Conservation (phyloP, 495 filamentous ascomycete species). For the Geopyxis carbonaria region DNA sequence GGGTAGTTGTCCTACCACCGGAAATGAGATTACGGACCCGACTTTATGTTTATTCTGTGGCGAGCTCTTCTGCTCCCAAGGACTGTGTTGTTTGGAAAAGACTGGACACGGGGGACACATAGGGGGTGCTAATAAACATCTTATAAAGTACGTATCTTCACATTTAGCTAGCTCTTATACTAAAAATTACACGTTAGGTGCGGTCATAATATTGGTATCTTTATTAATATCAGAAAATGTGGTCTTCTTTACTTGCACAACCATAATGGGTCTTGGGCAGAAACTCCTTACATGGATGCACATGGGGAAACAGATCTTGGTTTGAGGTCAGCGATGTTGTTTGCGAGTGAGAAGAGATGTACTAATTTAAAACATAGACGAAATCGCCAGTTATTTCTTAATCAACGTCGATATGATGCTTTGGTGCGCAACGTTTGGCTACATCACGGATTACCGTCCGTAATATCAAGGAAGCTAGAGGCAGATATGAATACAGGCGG, state of each 20-base stretch:
- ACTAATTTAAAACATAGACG: constrained; percentile 22
- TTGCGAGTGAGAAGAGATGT: not conserved
- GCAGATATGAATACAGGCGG: constrained; percentile 90
- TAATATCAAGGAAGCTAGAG: constrained; percentile 76
- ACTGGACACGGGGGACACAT: constrained; percentile 30
- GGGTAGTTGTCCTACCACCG: constrained; percentile 58
- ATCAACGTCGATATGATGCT: constrained; percentile 81
- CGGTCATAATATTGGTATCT: constrained; percentile 72
- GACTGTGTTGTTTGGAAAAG: constrained; percentile 65
- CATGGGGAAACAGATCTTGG: constrained; percentile 87
- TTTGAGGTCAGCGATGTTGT: constrained; percentile 43
- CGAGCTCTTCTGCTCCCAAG: constrained; percentile 87
- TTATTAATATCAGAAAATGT: constrained; percentile 93
- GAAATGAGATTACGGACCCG: constrained; percentile 77
- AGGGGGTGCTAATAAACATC: constrained; percentile 81
- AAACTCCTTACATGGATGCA: constrained; percentile 83
- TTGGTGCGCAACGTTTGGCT: constrained; percentile 78
- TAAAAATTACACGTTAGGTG: constrained; percentile 39
- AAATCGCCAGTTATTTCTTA: constrained; percentile 67
- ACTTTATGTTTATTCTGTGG: constrained; percentile 89
- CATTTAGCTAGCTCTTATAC: not conserved
- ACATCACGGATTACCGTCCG: constrained; percentile 68
- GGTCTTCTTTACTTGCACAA: constrained; percentile 70
- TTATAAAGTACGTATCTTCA: constrained; percentile 47
- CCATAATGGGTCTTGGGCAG: constrained; percentile 63